phyloP scores from a whole-genome alignment of 345 rosid genomes.

The Salix caprea region DNA sequence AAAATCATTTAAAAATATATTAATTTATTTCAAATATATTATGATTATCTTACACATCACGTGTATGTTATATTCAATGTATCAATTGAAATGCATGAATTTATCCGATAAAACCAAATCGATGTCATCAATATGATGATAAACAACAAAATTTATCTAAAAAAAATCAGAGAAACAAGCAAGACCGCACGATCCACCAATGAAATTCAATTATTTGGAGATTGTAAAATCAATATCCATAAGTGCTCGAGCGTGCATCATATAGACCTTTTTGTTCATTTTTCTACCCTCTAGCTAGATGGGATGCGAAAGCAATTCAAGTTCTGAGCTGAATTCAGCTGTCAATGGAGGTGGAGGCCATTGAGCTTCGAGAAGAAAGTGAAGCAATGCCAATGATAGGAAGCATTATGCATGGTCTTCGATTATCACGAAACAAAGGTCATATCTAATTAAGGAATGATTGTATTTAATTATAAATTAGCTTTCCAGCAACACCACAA shows the following conservation, averaged over 20 bases:
- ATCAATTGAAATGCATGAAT: too few relatives aligned
- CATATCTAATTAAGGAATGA: conserved; percentile 10
- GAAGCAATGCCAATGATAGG: conserved; percentile 12
- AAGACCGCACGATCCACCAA: neutral
- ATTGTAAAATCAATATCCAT: neutral
- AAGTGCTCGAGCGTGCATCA: neutral
- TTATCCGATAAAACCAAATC: too few relatives aligned
- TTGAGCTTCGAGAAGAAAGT: conserved; percentile 8
- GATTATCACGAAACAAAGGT: conserved; percentile 1
- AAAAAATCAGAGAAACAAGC: too few relatives aligned
- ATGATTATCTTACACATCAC: too few relatives aligned
- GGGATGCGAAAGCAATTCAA: neutral
- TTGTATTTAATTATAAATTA: neutral
- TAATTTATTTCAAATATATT: too few relatives aligned
- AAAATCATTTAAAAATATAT: too few relatives aligned
- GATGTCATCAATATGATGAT: too few relatives aligned
- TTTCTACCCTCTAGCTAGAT: neutral
- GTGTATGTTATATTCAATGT: neutral
- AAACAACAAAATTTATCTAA: too few relatives aligned
- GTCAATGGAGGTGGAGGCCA: conserved; percentile 30
- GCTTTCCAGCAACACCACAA: neutral
- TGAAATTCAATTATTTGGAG: neutral
- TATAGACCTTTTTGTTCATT: neutral
- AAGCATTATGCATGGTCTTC: neutral
- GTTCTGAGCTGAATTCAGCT: conserved; percentile 17